Evolutionary conservation across 306 rosid genomes (phyloP), one percentile per base, ranked within the genome.

Genomic region (Luffa acutangula): DNA sequence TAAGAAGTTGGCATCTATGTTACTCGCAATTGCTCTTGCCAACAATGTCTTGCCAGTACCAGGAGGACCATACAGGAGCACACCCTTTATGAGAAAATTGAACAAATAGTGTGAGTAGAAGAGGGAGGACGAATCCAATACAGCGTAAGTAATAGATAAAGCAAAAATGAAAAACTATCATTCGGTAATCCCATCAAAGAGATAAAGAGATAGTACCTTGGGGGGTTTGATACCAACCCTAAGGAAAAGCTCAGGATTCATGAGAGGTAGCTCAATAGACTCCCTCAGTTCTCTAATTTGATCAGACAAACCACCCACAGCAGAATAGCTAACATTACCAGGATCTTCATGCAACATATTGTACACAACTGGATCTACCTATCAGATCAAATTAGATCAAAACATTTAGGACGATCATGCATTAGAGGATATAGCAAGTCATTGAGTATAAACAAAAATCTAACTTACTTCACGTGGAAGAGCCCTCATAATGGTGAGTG

Each of bases 191-290:
- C 45, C 46, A 8, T 49, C 31, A 74, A 18, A 45, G 70, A 46
- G 78, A 54, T 42, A 37, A 51, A 45, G 41, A 21, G 51, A 53
- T 76, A 54, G 17, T 43, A 92, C 99, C 97, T 95, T 95, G 13
- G 99, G 99, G 42, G 99, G 99, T 81, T 95, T 95, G 82, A 95
- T 91, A 71, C 99, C 99, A 85, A 95, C 99, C 74, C 99, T 88
- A 77, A 91, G 52, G 80, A 95, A 95, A 80, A 95, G 96, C 86
- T 95, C 99, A 42, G 99, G 99, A 79, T 95, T 95, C 98, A 89
- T 95, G 73, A 95, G 91, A 76, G 99, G 99, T 67, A 95, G 82
- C 82, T 95, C 99, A 73, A 95, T 90, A 15, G 96, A 93, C 75
- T 95, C 99, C 80, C 99, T 93, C 88, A 95, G 81, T 71, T 95